Conservation (phyloP, 192 early-diverging fungal species). For the Backusella morwellensis region DNA sequence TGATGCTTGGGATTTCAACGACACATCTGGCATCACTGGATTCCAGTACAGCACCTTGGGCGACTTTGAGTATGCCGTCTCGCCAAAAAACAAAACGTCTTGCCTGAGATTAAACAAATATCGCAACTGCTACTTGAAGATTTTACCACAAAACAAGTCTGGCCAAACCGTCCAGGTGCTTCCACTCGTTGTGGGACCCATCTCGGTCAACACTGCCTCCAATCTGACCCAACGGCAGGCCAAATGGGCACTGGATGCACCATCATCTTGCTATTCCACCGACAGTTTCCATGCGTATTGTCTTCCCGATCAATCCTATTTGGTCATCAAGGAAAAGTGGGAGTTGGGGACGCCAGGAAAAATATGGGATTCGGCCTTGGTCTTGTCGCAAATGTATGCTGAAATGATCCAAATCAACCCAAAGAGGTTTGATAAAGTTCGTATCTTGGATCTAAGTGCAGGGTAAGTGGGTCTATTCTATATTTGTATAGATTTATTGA, state of each 20-base stretch:
- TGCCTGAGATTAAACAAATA: neutral
- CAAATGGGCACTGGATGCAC: neutral
- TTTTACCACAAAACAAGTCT: neutral
- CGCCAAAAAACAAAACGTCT: neutral
- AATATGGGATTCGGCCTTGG: constrained; percentile 49
- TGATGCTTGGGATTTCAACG: constrained; percentile 8
- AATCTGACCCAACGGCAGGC: neutral
- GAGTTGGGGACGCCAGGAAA: constrained; percentile 42
- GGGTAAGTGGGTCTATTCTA: constrained; percentile 30
- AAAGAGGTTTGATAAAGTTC: constrained; percentile 24
- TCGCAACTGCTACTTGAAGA: neutral
- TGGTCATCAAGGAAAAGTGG: constrained; percentile 32
- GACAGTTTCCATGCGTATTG: constrained; percentile 14
- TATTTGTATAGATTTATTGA: neutral
- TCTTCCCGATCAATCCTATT: neutral
- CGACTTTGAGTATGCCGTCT: constrained; percentile 9
- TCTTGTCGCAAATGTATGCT: constrained; percentile 32
- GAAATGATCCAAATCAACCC: constrained; percentile 6
- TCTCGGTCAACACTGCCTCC: neutral
- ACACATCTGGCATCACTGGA: neutral
- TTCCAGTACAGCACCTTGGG: neutral
- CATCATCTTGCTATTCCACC: neutral
- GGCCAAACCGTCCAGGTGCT: neutral
- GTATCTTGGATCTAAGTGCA: constrained; percentile 44
- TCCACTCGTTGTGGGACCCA: constrained; percentile 13